Conservation (phyloP, 2,329 filamentous ascomycete species). For the Cercospora sp. region DNA sequence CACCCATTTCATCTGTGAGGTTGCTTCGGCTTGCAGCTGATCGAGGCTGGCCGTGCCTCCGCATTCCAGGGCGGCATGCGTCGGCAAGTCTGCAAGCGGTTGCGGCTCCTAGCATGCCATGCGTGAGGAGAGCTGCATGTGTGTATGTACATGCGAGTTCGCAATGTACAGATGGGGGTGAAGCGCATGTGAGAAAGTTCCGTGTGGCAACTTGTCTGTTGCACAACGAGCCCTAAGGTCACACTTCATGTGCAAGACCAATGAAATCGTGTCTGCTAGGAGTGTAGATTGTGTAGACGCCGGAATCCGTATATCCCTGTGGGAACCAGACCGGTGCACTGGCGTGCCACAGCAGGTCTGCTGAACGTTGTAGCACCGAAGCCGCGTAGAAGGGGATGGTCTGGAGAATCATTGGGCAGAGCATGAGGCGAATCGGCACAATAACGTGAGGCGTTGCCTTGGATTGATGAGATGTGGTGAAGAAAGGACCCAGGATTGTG, state of each 20-base stretch:
- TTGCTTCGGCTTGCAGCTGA: background rate
- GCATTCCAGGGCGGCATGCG: background rate
- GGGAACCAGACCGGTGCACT: background rate
- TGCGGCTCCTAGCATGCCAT: background rate
- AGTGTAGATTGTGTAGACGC: background rate
- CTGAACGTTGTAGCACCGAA: background rate
- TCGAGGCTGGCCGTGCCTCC: background rate
- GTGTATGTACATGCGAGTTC: background rate
- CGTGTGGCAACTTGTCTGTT: background rate
- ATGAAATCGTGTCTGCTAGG: background rate
- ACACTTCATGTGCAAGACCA: background rate
- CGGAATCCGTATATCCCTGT: background rate
- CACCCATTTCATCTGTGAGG: background rate
- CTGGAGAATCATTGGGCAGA: background rate
- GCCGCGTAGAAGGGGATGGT: background rate
- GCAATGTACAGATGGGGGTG: background rate
- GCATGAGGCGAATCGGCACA: background rate
- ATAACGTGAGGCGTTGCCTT: background rate
- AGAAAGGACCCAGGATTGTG: background rate
- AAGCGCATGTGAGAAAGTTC: background rate
- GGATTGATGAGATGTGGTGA: background rate
- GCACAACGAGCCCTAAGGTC: background rate
- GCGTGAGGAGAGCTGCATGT: background rate
- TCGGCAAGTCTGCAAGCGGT: background rate
- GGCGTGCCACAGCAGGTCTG: background rate